phyloP scores from a whole-genome alignment of 495 filamentous ascomycete species.

The Clohesyomyces aquaticus region DNA sequence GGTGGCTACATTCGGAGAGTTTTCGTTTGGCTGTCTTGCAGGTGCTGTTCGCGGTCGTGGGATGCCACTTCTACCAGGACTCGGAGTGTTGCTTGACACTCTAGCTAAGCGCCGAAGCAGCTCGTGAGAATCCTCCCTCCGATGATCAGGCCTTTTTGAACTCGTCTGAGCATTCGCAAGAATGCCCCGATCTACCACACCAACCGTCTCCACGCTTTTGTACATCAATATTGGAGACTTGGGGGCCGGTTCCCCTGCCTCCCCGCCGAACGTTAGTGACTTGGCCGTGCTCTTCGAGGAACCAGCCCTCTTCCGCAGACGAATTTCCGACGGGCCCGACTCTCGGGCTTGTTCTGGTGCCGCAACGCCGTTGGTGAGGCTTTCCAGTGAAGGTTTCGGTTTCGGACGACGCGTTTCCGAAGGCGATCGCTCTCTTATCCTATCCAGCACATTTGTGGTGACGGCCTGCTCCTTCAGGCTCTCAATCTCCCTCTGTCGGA shows the following conservation, averaged over 20 bases:
- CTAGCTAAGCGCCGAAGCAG: constrained; percentile 66
- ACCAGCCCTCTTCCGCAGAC: constrained; percentile 38
- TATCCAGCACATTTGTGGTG: constrained; percentile 60
- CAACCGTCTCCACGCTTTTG: constrained; percentile 45
- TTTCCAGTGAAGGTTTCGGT: constrained; percentile 36
- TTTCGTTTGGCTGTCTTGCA: constrained; percentile 20
- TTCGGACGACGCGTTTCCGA: constrained; percentile 48
- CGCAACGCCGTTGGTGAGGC: background rate
- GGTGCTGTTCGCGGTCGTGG: constrained; percentile 23
- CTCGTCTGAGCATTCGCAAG: constrained; percentile 37
- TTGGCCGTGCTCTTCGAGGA: constrained; percentile 38
- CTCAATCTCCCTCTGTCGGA: constrained; percentile 63
- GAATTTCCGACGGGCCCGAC: background rate
- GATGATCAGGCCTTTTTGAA: constrained; percentile 38
- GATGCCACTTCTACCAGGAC: constrained; percentile 32
- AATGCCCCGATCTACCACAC: constrained; percentile 30
- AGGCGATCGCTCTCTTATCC: constrained; percentile 59
- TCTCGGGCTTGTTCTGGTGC: constrained; percentile 15
- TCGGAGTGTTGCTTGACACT: constrained; percentile 57
- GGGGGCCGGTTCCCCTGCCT: constrained; percentile 50
- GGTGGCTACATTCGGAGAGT: constrained; percentile 2
- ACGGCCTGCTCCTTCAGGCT: constrained; percentile 61
- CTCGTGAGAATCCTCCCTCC: constrained; percentile 64
- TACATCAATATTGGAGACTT: constrained; percentile 62
- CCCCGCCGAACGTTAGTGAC: constrained; percentile 36